Evolutionary conservation across 1,139 yeast species (phyloP), one percentile per base, ranked within the genome.

Genomic region (Candida tetrigidarum): DNA sequence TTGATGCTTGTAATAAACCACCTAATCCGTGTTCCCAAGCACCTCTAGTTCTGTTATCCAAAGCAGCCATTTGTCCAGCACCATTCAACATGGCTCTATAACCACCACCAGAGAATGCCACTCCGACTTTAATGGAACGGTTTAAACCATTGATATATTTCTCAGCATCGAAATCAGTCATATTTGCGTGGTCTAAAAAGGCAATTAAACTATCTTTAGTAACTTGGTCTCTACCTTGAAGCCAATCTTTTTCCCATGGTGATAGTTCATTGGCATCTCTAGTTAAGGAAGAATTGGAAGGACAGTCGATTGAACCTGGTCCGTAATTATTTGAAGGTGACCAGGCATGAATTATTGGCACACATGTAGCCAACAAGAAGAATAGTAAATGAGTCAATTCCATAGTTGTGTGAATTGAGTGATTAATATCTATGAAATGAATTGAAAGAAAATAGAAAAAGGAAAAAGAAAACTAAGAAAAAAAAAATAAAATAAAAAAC

Each of bases 1-100:
- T 82, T 1, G 93, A 62, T 2, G 86, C 70, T 56, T 91, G 90
- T 41, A 87, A 69, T 43, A 90, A 67, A 2, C 96, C 96, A 27
- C 96, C 96, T 42, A 90, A 64, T 25, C 96, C 96, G 41, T 72
- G 64, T 2, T 61, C 56, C 41, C 57, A 55, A 2, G 67, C 56
- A 26, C 58, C 59, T 5, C 52, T 51, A 12, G 58, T 63, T 51
- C 71, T 50, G 41, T 58, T 60, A 47, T 66, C 71, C n/a, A 73
- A 59, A 1, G 77, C 74, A 37, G 72, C 53, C 29, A 74, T 51
- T 50, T 71, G 71, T 2, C 79, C 79, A 0, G 78, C 78, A 1
- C 78, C 78, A 16, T 57, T 52, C 37, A 74, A 62, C 78, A 74
- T 73, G 48, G 78, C 78, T 44, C 79, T 60, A 51, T 72, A 74